Conservation (phyloP, 169 alveolate genomes). For the Neospora caninum region DNA sequence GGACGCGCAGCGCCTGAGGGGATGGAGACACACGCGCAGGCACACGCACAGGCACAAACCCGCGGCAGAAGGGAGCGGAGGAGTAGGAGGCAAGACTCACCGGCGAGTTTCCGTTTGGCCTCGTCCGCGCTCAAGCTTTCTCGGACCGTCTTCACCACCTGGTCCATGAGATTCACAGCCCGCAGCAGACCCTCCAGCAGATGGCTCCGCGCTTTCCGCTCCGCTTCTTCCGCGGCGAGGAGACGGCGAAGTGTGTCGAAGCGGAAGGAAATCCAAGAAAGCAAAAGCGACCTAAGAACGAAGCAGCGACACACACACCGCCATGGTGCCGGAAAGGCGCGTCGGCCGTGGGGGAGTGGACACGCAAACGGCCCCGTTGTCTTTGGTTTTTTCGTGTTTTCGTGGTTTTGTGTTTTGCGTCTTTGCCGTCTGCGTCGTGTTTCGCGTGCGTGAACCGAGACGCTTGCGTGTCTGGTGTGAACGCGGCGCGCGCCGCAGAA, state of each 20-base stretch:
- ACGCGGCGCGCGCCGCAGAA: too few species aligned
- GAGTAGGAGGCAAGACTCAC: neutral
- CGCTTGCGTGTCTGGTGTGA: too few species aligned
- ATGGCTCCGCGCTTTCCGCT: neutral
- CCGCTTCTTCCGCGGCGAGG: slow-evolving; percentile 14
- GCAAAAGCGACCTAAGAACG: neutral
- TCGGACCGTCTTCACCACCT: neutral
- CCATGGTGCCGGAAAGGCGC: neutral
- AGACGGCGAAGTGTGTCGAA: slow-evolving; percentile 27
- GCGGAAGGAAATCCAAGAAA: slow-evolving; percentile 7
- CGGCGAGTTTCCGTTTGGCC: neutral
- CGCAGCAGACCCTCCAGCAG: slow-evolving; percentile 16
- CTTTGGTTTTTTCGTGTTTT: too few species aligned
- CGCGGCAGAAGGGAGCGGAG: too few species aligned
- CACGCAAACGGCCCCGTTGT: too few species aligned
- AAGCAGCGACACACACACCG: neutral
- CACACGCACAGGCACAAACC: too few species aligned
- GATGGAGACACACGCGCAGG: too few species aligned
- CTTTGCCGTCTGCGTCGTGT: too few species aligned
- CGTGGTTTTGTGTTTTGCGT: too few species aligned
- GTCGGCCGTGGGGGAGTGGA: neutral
- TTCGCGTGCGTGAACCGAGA: too few species aligned
- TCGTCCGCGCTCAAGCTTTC: slow-evolving; percentile 15
- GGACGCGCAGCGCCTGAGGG: too few species aligned
- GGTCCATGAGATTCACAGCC: neutral